phyloP scores from a whole-genome alignment of 2,329 filamentous ascomycete species.

The Nemania sp. region DNA sequence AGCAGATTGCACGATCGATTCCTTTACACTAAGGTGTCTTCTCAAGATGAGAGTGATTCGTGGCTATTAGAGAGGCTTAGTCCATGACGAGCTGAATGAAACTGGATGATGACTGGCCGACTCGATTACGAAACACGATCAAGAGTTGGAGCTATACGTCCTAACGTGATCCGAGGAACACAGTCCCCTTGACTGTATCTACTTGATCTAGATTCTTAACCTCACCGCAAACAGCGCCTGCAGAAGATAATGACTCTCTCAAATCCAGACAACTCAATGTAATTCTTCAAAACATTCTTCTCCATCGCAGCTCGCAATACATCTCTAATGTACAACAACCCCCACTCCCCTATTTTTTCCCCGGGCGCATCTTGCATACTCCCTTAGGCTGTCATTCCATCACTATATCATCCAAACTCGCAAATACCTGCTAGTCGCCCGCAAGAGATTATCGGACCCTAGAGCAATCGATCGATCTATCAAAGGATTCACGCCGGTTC shows the following conservation, averaged over 20 bases:
- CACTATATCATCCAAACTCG: too few relatives aligned
- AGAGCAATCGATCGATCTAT: too few relatives aligned
- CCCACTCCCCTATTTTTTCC: too few relatives aligned
- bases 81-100: constrained; percentile 61
- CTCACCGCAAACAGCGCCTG: neutral
- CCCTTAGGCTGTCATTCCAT: too few relatives aligned
- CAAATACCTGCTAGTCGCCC: too few relatives aligned
- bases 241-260: neutral
- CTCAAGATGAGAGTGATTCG: constrained; percentile 55
- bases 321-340: too few relatives aligned
- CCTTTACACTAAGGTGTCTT: constrained; percentile 74
- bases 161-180: neutral
- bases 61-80: constrained; percentile 82
- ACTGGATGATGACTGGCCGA: neutral
- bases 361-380: neutral
- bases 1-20: constrained; percentile 96
- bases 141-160: neutral
- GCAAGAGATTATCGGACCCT: too few relatives aligned
- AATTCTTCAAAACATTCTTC: too few relatives aligned
- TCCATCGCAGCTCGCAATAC: too few relatives aligned
- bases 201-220: neutral
- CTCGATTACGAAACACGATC: constrained; percentile 5
- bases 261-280: neutral
- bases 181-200: neutral
- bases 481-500: too few relatives aligned